Percentiles rank a stretch among this genome's conserved stretches.
Conservation (phyloP, 2,329 filamentous ascomycete species). For the Alternaria sp. region DNA sequence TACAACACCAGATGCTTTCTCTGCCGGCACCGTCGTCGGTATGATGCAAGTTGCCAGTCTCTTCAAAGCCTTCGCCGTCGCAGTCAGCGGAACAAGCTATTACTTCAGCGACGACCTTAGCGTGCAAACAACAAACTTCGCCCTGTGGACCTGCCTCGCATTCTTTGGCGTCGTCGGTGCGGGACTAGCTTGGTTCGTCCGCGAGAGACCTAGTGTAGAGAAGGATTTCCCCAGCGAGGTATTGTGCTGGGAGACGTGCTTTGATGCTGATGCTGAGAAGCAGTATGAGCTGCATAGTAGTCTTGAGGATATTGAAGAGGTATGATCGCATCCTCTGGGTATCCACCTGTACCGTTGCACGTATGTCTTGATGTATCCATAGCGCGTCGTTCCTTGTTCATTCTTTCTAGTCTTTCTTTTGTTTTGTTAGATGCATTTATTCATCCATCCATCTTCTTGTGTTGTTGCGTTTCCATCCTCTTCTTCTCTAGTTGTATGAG, state of each 20-base stretch:
- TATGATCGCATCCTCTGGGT: conserved; percentile 11
- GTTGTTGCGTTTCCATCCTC: neutral
- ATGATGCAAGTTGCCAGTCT: conserved; percentile 58
- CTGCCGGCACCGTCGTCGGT: conserved; percentile 59
- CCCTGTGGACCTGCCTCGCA: conserved; percentile 56
- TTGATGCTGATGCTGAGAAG: conserved; percentile 53
- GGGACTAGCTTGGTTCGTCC: conserved; percentile 56
- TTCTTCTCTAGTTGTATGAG: conserved; percentile 8
- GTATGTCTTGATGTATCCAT: conserved; percentile 17
- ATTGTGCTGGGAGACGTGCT: conserved; percentile 58
- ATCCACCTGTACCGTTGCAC: neutral
- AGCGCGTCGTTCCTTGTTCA: conserved; percentile 9
- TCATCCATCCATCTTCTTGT: conserved; percentile 2
- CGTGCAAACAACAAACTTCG: conserved; percentile 55
- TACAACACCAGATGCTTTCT: conserved; percentile 58
- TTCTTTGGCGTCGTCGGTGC: conserved; percentile 55
- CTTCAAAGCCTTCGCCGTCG: conserved; percentile 59
- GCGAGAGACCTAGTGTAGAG: conserved; percentile 56
- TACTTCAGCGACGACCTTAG: conserved; percentile 56
- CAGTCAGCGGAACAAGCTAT: conserved; percentile 57
- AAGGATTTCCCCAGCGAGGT: conserved; percentile 56
- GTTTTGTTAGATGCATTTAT: neutral
- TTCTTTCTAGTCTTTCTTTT: conserved; percentile 3
- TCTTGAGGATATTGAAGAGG: conserved; percentile 18
- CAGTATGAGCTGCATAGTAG: conserved; percentile 36